phyloP scores from a whole-genome alignment of 805 yeast species.

The Barnettozyma salicaria region DNA sequence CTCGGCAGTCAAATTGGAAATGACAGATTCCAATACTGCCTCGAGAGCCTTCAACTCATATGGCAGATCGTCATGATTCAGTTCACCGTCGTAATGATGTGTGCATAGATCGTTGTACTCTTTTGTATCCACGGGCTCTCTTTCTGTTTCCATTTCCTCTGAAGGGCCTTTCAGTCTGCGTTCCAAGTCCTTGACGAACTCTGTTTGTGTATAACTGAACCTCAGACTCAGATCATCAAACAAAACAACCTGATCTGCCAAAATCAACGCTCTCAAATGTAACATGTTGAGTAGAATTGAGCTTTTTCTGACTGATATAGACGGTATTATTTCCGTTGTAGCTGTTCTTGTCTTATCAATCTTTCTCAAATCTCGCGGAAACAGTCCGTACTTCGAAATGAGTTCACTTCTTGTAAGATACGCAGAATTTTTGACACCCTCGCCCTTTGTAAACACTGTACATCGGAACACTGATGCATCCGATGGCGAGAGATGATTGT shows the following conservation, averaged over 20 bases:
- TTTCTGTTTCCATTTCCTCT: not conserved
- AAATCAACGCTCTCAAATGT: slow-evolving; percentile 74
- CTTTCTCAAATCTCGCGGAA: slow-evolving; percentile 87
- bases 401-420: slow-evolving; percentile 71
- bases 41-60: slow-evolving; percentile 91
- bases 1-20: slow-evolving; percentile 75
- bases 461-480: slow-evolving; percentile 53
- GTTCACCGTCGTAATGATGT: slow-evolving; percentile 9
- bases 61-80: slow-evolving; percentile 44
- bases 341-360: slow-evolving; percentile 52
- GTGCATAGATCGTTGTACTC: slow-evolving; percentile 4
- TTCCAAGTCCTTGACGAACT: slow-evolving; percentile 77
- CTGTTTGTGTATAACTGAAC: slow-evolving; percentile 61
- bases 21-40: slow-evolving; percentile 74
- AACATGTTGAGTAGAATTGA: slow-evolving; percentile 69
- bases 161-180: slow-evolving; percentile 47
- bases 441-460: slow-evolving; percentile 53
- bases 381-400: slow-evolving; percentile 65
- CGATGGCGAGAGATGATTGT: slow-evolving; percentile 26
- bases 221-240: slow-evolving; percentile 64
- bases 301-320: slow-evolving; percentile 66
- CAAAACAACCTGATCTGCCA: slow-evolving; percentile 61
- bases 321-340: slow-evolving; percentile 73
- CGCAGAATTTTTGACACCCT: slow-evolving; percentile 50
- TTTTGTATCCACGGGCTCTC: not conserved